These are phyloP conservation scores for Vickermania ingenoplastis DNA, from an alignment of 208 protist genomes.

Conservation along the genomic window DNA sequence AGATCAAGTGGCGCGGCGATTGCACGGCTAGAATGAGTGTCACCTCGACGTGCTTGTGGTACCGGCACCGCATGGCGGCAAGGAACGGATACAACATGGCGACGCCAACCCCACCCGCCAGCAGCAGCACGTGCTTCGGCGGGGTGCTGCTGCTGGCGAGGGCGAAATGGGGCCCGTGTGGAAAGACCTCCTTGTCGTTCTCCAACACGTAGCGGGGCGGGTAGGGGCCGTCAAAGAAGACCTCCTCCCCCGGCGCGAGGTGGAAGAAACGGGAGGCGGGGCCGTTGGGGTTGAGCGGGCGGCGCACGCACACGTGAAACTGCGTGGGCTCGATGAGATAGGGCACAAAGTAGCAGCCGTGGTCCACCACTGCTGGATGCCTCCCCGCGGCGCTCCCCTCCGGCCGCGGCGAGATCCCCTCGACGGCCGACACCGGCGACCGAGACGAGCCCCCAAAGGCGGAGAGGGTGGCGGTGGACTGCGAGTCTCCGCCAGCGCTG, in stretches of 20 bases:
- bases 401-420: background rate
- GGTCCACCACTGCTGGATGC: conserved; percentile 3
- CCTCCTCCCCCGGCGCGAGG: conserved; percentile 21
- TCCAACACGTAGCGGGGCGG: conserved; percentile 32
- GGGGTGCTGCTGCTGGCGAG: conserved; percentile 30
- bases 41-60: conserved; percentile 23
- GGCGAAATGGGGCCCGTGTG: conserved; percentile 33
- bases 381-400: background rate
- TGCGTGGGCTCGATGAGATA: conserved; percentile 28
- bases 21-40: conserved; percentile 44
- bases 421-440: background rate
- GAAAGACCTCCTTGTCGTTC: conserved; percentile 33
- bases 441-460: too few species aligned
- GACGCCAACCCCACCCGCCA: conserved; percentile 57
- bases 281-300: conserved; percentile 27
- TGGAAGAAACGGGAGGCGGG: conserved; percentile 27
- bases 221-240: conserved; percentile 48
- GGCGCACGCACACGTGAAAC: conserved; percentile 42
- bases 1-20: conserved; percentile 19
- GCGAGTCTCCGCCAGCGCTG: background rate
- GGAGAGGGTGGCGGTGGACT: background rate
- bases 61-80: conserved; percentile 18
- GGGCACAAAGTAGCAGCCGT: conserved; percentile 39
- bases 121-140: conserved; percentile 37
- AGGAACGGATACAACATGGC: conserved; percentile 54